A percentile compares a stretch with the other conserved stretches of the same genome.
These are phyloP conservation scores for Poronia punctata DNA, from an alignment of 495 filamentous ascomycete genomes.

Conservation along the genomic window DNA sequence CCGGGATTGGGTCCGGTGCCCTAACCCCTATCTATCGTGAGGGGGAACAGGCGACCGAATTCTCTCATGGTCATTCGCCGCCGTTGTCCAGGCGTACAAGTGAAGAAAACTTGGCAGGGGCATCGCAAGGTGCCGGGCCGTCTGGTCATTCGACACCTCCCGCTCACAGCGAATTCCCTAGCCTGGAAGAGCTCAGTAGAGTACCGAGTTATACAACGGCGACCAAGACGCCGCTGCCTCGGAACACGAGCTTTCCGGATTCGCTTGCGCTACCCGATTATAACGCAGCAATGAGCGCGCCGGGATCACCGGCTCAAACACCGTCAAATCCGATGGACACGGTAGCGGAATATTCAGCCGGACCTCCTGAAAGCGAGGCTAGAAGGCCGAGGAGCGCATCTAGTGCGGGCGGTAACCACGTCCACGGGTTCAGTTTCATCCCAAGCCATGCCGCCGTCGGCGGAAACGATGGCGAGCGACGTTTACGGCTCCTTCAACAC, in stretches of 20 bases:
- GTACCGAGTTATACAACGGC: slow-evolving; percentile 81
- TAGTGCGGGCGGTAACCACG: slow-evolving; percentile 10
- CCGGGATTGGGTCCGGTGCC: slow-evolving; percentile 21
- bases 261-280: slow-evolving; percentile 34
- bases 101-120: slow-evolving; percentile 58
- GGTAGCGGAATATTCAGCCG: slow-evolving; percentile 17
- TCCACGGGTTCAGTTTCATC: slow-evolving; percentile 24
- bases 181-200: slow-evolving; percentile 58
- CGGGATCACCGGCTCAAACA: slow-evolving; percentile 23
- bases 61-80: slow-evolving; percentile 26
- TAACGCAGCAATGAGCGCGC: slow-evolving; percentile 32
- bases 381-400: slow-evolving; percentile 18
- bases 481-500: slow-evolving; percentile 19
- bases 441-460: slow-evolving; percentile 17
- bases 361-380: not conserved
- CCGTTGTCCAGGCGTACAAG: slow-evolving; percentile 53
- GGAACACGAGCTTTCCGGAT: slow-evolving; percentile 16
- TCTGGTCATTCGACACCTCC: slow-evolving; percentile 49
- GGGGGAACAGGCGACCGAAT: slow-evolving; percentile 19
- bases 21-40: slow-evolving; percentile 25
- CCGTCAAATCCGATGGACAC: slow-evolving; percentile 27
- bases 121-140: slow-evolving; percentile 20
- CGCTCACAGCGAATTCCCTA: slow-evolving; percentile 56
- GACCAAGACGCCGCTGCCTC: slow-evolving; percentile 49
- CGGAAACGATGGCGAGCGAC: slow-evolving; percentile 19